Evolutionary conservation across 2,329 filamentous ascomycete species (phyloP), one percentile per base, ranked within the genome.

Genomic region (Coniella vitis): DNA sequence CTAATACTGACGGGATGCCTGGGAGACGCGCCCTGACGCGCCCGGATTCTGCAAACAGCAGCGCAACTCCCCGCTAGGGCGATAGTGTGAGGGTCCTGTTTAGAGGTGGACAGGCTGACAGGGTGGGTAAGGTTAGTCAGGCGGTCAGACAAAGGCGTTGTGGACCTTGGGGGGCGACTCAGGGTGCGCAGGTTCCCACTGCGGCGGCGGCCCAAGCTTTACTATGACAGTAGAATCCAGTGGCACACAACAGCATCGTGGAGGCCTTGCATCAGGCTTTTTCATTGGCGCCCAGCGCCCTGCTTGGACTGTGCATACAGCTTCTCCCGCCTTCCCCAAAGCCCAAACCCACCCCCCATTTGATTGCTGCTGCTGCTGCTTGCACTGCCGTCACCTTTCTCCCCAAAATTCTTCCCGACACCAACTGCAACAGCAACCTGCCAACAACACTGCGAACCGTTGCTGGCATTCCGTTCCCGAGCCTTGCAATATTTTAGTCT

Each of bases 321-420:
- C 44, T 47, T 25, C 37, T 29, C 44, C 36, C 38, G 44, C 45
- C 39, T 37, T 29, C 31, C 44, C 45, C 37, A 37, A 29, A 32
- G n/a, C 49, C 48, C 38, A 51, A 41, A 34, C 47, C 36, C 40
- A 47, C 29, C 40, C 49, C 41, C 50, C 40, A 42, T 42, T 32
- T 42, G 40, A 42, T 20, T 29, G 25, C 25, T 29, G 25, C n/a
- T 29, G 25, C 25, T 29, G n/a, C n/a, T 29, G 25, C 19, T 25
- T 34, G 40, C 21, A 22, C 41, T 36, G 39, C 42, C 41, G 50
- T 48, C 45, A 47, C 47, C 45, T 47, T 45, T 52, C 45, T 46
- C 29, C 47, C 45, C 49, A 48, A 52, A 52, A 52, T 48, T 52
- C 49, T 52, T 52, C 45, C 49, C 32, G 49, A 52, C 49, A 52